These are phyloP conservation scores for Podospora tetraspora DNA, from an alignment of 495 filamentous ascomycete species.

Conservation along the genomic window DNA sequence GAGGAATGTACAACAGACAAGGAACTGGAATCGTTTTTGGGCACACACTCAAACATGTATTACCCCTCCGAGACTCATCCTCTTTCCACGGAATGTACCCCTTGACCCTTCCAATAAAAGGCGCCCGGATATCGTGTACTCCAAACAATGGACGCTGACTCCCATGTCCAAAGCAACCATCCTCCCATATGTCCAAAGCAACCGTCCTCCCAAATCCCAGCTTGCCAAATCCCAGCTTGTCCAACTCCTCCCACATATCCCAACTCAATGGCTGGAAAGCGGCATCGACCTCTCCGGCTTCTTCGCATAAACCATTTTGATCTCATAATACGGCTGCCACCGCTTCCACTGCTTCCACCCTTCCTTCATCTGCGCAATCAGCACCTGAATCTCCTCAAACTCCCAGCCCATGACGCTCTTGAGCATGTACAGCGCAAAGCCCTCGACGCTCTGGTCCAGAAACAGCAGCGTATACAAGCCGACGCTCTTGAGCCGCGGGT, in stretches of 20 bases:
- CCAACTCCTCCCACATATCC: background rate
- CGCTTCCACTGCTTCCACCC: conserved; percentile 5
- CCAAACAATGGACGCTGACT: background rate
- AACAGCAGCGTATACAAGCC: conserved; percentile 7
- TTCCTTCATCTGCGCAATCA: conserved; percentile 3
- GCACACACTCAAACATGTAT: background rate
- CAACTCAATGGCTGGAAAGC: background rate
- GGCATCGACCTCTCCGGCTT: background rate
- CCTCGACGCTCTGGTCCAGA: conserved; percentile 12
- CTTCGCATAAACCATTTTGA: background rate
- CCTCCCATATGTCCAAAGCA: background rate
- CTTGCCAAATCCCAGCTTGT: too few species aligned
- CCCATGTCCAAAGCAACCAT: background rate
- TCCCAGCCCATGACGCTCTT: conserved; percentile 15
- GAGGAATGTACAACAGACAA: background rate
- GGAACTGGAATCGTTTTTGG: background rate
- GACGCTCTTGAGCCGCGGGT: conserved; percentile 13
- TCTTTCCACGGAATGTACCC: background rate
- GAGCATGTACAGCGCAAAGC: conserved; percentile 13
- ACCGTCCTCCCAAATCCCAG: background rate
- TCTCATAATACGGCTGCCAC: conserved; percentile 8
- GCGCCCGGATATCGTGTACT: background rate
- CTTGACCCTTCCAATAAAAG: background rate
- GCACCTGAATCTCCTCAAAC: conserved; percentile 10
- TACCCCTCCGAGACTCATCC: background rate